Conservation (phyloP, 257 asterid genomes). For the Nyctanthes arbortristis region DNA sequence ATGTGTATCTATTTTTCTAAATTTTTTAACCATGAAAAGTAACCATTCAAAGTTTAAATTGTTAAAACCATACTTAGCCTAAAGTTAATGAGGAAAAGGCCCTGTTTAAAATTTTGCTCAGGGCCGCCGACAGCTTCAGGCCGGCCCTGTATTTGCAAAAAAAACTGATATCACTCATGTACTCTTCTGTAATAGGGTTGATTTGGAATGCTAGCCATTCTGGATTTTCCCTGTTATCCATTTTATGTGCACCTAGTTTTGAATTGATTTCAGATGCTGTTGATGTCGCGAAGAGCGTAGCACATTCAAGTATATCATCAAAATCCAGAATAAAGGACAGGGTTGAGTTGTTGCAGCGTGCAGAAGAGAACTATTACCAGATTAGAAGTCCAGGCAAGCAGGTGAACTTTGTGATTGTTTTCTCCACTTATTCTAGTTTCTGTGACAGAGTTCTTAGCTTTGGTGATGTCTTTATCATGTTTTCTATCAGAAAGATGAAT, state of each 20-base stretch:
- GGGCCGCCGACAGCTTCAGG: too few relatives aligned
- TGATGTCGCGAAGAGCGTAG: slow-evolving; percentile 44
- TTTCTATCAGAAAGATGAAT: not conserved
- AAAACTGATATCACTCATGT: too few relatives aligned
- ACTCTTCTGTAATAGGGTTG: slow-evolving; percentile 4
- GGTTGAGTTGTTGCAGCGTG: slow-evolving; percentile 68
- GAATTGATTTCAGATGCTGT: slow-evolving; percentile 50
- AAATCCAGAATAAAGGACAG: slow-evolving; percentile 48
- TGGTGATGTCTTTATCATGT: slow-evolving; percentile 1
- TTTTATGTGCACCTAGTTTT: slow-evolving; percentile 15
- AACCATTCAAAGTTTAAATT: too few relatives aligned
- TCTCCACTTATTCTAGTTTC: slow-evolving; percentile 15
- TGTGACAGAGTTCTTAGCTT: slow-evolving; percentile 10
- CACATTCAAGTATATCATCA: slow-evolving; percentile 44
- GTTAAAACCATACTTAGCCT: too few relatives aligned
- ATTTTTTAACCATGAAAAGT: too few relatives aligned
- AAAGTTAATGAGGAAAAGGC: too few relatives aligned
- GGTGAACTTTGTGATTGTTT: slow-evolving; percentile 37
- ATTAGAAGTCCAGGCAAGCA: slow-evolving; percentile 51
- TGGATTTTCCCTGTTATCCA: slow-evolving; percentile 11
- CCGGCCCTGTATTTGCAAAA: too few relatives aligned
- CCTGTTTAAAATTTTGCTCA: too few relatives aligned
- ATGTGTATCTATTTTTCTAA: too few relatives aligned
- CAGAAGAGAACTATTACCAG: slow-evolving; percentile 76
- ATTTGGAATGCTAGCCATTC: slow-evolving; percentile 16